Evolutionary conservation across 164 flowering plant species (phyloP).

Genomic region (Vitis vinifera): ASM3070453v1 NC_081817.1:27010001-27010500

Average conservation of each 20-base stretch:
- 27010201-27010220: too few species aligned
- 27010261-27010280: slow-evolving; percentile 9
- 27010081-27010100: too few species aligned
- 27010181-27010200: too few species aligned
- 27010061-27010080: too few species aligned
- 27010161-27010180: too few species aligned
- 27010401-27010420: slow-evolving; percentile 9
- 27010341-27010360: too few species aligned
- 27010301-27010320: not conserved
- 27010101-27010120: too few species aligned
- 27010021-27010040: too few species aligned
- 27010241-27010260: not conserved
- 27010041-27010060: not conserved
- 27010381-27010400: not conserved
- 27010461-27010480: not conserved
- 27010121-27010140: too few species aligned
- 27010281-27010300: not conserved
- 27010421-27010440: slow-evolving; percentile 11
- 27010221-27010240: not conserved
- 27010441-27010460: slow-evolving; percentile 1
- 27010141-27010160: too few species aligned
- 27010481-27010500: slow-evolving; percentile 10
- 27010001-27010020: too few species aligned
- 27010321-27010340: not conserved
- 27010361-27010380: not conserved